Evolutionary conservation across 345 rosid species (phyloP).

Genomic region (Eucalyptus curtisii): DNA sequence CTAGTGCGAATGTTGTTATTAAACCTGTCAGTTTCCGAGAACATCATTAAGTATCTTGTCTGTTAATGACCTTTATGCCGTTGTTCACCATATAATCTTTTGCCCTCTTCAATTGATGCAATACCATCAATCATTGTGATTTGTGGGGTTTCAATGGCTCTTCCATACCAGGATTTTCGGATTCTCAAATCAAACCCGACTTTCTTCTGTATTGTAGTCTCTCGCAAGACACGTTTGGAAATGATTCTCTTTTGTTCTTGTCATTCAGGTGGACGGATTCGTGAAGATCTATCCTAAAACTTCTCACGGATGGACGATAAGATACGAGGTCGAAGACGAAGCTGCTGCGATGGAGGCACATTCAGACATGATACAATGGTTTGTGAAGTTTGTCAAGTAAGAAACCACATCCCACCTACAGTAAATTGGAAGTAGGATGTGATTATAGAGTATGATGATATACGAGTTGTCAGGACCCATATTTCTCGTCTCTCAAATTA

Average conservation of each 20-base stretch:
- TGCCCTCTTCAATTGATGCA: background rate
- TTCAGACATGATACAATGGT: conserved; percentile 48
- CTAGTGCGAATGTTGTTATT: background rate
- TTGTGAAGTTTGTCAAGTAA: conserved; percentile 39
- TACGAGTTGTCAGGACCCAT: background rate
- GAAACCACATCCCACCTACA: background rate
- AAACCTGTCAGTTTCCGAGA: background rate
- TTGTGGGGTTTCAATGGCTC: background rate
- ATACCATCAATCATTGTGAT: background rate
- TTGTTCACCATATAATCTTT: background rate
- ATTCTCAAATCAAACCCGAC: background rate
- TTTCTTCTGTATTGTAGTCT: background rate
- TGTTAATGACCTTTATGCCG: background rate
- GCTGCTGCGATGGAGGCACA: conserved; percentile 64
- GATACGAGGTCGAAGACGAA: conserved; percentile 39
- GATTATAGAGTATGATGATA: background rate
- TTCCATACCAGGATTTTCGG: background rate
- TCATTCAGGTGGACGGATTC: conserved; percentile 30
- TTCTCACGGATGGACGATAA: conserved; percentile 62
- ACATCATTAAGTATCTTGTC: background rate
- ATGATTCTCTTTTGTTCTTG: background rate
- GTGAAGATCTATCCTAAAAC: conserved; percentile 72
- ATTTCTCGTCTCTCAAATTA: background rate
- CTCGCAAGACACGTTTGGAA: background rate
- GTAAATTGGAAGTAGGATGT: background rate